Conservation (phyloP, 2,329 filamentous ascomycete species). For the Penicillium digitatum region DNA sequence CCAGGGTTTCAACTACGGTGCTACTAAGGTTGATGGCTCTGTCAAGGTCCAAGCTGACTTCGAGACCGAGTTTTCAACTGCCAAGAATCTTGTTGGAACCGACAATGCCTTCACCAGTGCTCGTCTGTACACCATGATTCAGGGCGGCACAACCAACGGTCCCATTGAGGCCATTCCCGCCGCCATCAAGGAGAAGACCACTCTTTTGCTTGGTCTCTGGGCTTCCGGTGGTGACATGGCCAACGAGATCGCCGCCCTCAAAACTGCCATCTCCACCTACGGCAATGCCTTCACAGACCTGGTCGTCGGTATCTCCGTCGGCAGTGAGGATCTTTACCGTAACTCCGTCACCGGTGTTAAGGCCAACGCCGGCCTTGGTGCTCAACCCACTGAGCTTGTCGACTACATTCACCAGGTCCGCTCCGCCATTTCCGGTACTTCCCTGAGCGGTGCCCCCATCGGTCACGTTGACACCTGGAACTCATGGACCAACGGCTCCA, state of each 20-base stretch:
- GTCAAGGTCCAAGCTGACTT: slow-evolving; percentile 44
- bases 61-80: slow-evolving; percentile 44
- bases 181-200: slow-evolving; percentile 74
- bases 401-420: slow-evolving; percentile 68
- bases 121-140: slow-evolving; percentile 61
- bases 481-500: slow-evolving; percentile 68
- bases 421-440: slow-evolving; percentile 59
- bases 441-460: slow-evolving; percentile 52
- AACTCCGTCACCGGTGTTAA: slow-evolving; percentile 65
- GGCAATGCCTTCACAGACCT: slow-evolving; percentile 55
- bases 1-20: slow-evolving; percentile 50
- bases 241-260: slow-evolving; percentile 71
- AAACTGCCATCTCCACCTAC: slow-evolving; percentile 64
- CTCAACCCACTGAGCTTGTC: slow-evolving; percentile 59
- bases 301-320: slow-evolving; percentile 79
- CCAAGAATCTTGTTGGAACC: slow-evolving; percentile 41
- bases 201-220: slow-evolving; percentile 80
- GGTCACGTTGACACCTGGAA: slow-evolving; percentile 93
- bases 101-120: slow-evolving; percentile 44
- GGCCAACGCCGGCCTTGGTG: slow-evolving; percentile 60
- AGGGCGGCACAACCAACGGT: slow-evolving; percentile 56
- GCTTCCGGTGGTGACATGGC: slow-evolving; percentile 66
- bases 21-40: slow-evolving; percentile 40
- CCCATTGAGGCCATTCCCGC: slow-evolving; percentile 73
- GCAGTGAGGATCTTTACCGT: slow-evolving; percentile 82